Evolutionary conservation across 116 monocot species (phyloP).

Genomic region (Dioscorea cayenensis): DNA sequence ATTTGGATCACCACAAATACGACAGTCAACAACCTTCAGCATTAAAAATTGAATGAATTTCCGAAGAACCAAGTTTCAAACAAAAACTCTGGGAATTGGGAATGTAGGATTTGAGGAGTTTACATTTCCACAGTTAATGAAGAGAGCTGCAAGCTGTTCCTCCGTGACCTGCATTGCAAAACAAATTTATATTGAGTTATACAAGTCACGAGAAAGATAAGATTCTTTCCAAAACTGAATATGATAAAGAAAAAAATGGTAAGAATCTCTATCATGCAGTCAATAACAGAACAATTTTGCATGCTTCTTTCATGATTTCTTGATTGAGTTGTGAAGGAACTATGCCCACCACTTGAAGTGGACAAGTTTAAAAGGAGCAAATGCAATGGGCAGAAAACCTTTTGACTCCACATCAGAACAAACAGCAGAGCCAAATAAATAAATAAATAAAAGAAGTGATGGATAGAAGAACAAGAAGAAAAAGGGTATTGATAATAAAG

Average conservation of each 20-base stretch:
- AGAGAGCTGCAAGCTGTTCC: conserved; percentile 85
- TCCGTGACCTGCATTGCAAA: conserved; percentile 63
- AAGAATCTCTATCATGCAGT: background rate
- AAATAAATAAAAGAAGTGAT: too few relatives aligned
- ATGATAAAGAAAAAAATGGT: background rate
- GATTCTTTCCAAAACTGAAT: background rate
- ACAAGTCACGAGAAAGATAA: background rate
- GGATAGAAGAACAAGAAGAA: too few relatives aligned
- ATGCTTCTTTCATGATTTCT: too few relatives aligned
- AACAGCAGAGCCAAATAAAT: too few relatives aligned
- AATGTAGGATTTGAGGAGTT: conserved; percentile 1
- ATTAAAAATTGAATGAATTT: conserved; percentile 4
- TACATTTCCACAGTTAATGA: conserved; percentile 84
- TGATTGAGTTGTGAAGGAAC: too few relatives aligned
- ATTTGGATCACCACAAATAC: conserved; percentile 89
- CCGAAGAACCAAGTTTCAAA: background rate
- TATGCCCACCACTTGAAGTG: too few relatives aligned
- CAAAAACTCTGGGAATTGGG: background rate
- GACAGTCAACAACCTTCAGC: conserved; percentile 81
- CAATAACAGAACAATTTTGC: too few relatives aligned
- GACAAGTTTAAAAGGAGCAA: too few relatives aligned
- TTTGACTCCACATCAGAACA: too few relatives aligned
- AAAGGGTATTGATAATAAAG: too few relatives aligned
- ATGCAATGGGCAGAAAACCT: too few relatives aligned
- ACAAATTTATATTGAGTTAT: background rate